These are phyloP conservation scores for Acrocalymma vagum DNA, from an alignment of 2,329 filamentous ascomycete species.

Conservation along the genomic window DNA sequence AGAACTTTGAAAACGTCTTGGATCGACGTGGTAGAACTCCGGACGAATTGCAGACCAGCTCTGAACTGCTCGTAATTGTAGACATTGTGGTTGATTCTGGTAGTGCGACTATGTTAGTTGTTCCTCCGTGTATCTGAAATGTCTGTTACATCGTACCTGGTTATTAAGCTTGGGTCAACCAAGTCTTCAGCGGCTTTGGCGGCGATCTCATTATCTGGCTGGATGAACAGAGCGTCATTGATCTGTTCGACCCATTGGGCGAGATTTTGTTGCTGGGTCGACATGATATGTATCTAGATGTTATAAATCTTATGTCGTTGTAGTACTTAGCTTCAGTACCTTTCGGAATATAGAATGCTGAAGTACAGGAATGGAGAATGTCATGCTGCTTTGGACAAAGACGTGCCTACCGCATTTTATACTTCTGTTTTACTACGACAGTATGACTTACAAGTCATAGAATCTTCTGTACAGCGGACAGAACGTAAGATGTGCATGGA, in stretches of 20 bases:
- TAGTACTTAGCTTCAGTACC: no score
- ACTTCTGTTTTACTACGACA: no score
- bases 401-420: no score
- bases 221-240: conserved; percentile 11
- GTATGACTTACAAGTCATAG: no score
- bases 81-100: conserved; percentile 13
- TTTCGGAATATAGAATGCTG: no score
- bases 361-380: no score
- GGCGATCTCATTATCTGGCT: conserved; percentile 3
- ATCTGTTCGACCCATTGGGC: conserved; percentile 11
- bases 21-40: not conserved
- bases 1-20: conserved; percentile 4
- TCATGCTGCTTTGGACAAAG: no score
- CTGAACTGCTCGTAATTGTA: conserved; percentile 15
- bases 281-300: conserved; percentile 5
- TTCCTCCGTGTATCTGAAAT: not conserved
- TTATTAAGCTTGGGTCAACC: conserved; percentile 8
- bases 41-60: not conserved
- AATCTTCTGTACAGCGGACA: no score
- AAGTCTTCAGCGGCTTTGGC: conserved; percentile 3
- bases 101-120: not conserved
- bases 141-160: conserved; percentile 5
- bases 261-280: conserved; percentile 9
- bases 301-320: no score
- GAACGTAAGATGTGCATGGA: no score